phyloP scores from a whole-genome alignment of 441 rosid species.

The Gossypium davidsonii region DNA sequence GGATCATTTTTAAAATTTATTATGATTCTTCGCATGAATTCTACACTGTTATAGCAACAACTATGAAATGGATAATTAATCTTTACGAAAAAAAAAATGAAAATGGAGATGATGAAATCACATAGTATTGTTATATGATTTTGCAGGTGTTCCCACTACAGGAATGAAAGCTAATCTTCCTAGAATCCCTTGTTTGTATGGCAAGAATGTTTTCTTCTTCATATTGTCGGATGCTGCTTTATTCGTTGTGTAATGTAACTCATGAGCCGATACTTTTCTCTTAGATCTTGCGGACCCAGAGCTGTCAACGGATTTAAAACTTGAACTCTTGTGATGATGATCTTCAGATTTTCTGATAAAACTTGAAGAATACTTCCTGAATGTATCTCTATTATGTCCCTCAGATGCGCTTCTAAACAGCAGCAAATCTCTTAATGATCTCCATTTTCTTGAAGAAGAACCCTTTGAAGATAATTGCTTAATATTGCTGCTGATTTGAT shows the following conservation, averaged over 20 bases:
- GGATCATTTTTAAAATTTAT: no score
- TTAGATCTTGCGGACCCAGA: conserved; percentile 17
- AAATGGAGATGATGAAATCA: neutral
- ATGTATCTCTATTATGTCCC: conserved; percentile 60
- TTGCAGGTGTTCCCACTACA: conserved; percentile 2
- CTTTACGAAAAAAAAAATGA: conserved; percentile 2
- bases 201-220: conserved; percentile 86
- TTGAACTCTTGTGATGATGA: conserved; percentile 27
- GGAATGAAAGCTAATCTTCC: conserved; percentile 61
- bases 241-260: conserved; percentile 68
- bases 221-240: conserved; percentile 61
- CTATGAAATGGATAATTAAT: neutral
- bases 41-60: conserved; percentile 8
- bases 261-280: conserved; percentile 66
- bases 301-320: conserved; percentile 28
- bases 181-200: conserved; percentile 69
- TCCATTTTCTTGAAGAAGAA: conserved; percentile 61
- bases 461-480: conserved; percentile 25
- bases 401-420: conserved; percentile 86
- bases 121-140: neutral
- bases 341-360: conserved; percentile 52
- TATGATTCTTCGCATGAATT: neutral
- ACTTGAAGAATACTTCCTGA: conserved; percentile 38
- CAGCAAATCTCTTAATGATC: conserved; percentile 51
- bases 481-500: conserved; percentile 18